A percentile compares a stretch with the other conserved stretches of the same genome.
These are phyloP conservation scores for Elaeis guineensis DNA, from an alignment of 176 grass and related monocot genomes.

Conservation along the genomic window DNA sequence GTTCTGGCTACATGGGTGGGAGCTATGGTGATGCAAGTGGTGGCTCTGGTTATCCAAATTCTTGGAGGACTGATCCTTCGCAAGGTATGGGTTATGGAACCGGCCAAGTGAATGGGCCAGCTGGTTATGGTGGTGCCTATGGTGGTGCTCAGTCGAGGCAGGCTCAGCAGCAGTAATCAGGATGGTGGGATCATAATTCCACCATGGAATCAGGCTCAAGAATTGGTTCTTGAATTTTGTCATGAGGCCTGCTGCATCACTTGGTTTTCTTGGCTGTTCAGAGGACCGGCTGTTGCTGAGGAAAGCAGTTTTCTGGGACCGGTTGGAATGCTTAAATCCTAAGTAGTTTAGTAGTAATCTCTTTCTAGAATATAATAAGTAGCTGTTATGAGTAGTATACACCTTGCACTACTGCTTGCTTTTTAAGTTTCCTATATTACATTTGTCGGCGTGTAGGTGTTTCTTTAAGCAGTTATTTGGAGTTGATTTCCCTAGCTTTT, in stretches of 20 bases:
- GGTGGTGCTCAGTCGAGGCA: slow-evolving; percentile 74
- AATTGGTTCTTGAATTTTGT: slow-evolving; percentile 21
- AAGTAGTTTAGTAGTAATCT: slow-evolving; percentile 21
- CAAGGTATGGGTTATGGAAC: slow-evolving; percentile 55
- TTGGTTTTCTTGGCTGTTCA: background rate
- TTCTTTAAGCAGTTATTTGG: background rate
- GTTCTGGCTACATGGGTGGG: slow-evolving; percentile 45
- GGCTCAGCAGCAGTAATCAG: slow-evolving; percentile 49
- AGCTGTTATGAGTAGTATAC: slow-evolving; percentile 12
- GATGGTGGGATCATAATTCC: background rate
- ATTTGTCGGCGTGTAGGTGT: slow-evolving; percentile 1
- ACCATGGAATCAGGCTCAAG: background rate
- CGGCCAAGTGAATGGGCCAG: slow-evolving; percentile 64
- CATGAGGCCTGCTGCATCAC: background rate
- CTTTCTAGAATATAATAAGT: slow-evolving; percentile 22
- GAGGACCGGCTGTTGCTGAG: background rate
- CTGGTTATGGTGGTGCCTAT: slow-evolving; percentile 71
- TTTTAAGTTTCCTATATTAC: slow-evolving; percentile 1
- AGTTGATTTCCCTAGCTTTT: slow-evolving; percentile 4
- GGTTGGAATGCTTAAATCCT: slow-evolving; percentile 30
- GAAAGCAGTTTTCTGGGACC: slow-evolving; percentile 1
- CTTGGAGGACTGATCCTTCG: slow-evolving; percentile 68
- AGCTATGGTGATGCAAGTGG: slow-evolving; percentile 64
- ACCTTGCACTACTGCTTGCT: slow-evolving; percentile 16
- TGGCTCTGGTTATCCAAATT: slow-evolving; percentile 53